phyloP scores from a whole-genome alignment of 2,329 filamentous ascomycete species.

The Ophiostoma montium region DNA sequence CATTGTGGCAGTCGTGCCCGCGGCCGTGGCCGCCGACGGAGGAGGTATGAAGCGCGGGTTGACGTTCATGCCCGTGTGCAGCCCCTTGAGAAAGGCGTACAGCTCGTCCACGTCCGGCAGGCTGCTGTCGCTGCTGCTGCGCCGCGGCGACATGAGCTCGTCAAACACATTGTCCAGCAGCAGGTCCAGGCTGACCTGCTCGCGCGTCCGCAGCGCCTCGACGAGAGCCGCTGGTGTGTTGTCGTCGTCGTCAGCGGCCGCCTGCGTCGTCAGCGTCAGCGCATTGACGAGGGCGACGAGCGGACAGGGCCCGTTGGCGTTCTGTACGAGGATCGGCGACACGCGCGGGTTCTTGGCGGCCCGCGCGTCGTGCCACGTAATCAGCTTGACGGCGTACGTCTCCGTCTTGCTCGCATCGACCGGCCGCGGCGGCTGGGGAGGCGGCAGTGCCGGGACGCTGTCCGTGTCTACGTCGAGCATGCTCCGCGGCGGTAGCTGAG shows the following conservation, averaged over 20 bases:
- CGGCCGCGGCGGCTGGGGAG: slow-evolving; percentile 27
- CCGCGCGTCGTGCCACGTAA: slow-evolving; percentile 64
- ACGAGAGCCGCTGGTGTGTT: slow-evolving; percentile 54
- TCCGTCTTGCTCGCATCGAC: slow-evolving; percentile 37
- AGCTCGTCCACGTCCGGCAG: slow-evolving; percentile 81
- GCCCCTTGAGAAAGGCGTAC: slow-evolving; percentile 71
- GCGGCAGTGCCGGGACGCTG: slow-evolving; percentile 13
- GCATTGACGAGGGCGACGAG: slow-evolving; percentile 88
- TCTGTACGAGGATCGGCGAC: slow-evolving; percentile 86
- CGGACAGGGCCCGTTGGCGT: slow-evolving; percentile 87
- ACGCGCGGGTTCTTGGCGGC: slow-evolving; percentile 47
- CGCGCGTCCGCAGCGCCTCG: slow-evolving; percentile 61
- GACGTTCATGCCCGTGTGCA: slow-evolving; percentile 97
- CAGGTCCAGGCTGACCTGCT: slow-evolving; percentile 76
- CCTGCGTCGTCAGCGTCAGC: slow-evolving; percentile 66
- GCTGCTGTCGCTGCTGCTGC: slow-evolving; percentile 45
- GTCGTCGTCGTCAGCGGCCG: slow-evolving; percentile 70
- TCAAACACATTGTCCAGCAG: slow-evolving; percentile 85
- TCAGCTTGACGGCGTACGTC: slow-evolving; percentile 86
- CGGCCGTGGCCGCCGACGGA: slow-evolving; percentile 35
- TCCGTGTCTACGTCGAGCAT: slow-evolving; percentile 13
- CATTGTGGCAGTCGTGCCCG: slow-evolving; percentile 30
- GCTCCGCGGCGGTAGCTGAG: slow-evolving; percentile 15
- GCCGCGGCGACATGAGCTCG: slow-evolving; percentile 69
- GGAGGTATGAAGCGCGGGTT: slow-evolving; percentile 81